Evolutionary conservation across 2,329 filamentous ascomycete genomes (phyloP).

Genomic region (Clarireedia homoeocarpa): DNA sequence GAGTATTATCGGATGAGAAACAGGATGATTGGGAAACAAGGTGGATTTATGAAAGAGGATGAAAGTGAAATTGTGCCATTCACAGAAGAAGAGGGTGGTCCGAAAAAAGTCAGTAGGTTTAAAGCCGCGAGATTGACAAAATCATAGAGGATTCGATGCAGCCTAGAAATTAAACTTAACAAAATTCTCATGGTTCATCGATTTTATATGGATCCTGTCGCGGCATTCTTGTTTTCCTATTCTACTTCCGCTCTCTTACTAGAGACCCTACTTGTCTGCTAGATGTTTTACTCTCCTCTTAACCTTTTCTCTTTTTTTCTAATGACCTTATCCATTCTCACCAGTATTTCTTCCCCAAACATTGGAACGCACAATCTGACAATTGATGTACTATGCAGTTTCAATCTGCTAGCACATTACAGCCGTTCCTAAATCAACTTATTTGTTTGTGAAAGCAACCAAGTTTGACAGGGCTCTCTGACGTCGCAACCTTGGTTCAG

Average conservation of each 20-base stretch:
- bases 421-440: slow-evolving; percentile 47
- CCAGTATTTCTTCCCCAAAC: not conserved
- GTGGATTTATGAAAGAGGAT: slow-evolving; percentile 70
- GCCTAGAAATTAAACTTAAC: too few relatives aligned
- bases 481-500: slow-evolving; percentile 36
- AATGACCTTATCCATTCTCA: not conserved
- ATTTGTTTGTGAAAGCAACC: slow-evolving; percentile 7
- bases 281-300: not conserved
- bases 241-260: too few relatives aligned
- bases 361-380: slow-evolving; percentile 6
- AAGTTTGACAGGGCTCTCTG: slow-evolving; percentile 48
- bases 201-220: too few relatives aligned
- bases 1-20: slow-evolving; percentile 82
- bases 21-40: slow-evolving; percentile 72
- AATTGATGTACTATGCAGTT: slow-evolving; percentile 37
- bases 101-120: slow-evolving; percentile 62
- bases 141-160: slow-evolving; percentile 4
- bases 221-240: not conserved
- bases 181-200: too few relatives aligned
- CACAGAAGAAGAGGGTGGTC: slow-evolving; percentile 55
- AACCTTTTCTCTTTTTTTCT: not conserved
- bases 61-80: slow-evolving; percentile 56
- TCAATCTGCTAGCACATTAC: slow-evolving; percentile 38
- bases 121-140: slow-evolving; percentile 59
- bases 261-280: too few relatives aligned